Percentiles rank a stretch among this genome's conserved stretches.
These are phyloP conservation scores for Ophiostoma tasmaniense DNA, from an alignment of 2,329 filamentous ascomycete species.

Conservation along the genomic window DNA sequence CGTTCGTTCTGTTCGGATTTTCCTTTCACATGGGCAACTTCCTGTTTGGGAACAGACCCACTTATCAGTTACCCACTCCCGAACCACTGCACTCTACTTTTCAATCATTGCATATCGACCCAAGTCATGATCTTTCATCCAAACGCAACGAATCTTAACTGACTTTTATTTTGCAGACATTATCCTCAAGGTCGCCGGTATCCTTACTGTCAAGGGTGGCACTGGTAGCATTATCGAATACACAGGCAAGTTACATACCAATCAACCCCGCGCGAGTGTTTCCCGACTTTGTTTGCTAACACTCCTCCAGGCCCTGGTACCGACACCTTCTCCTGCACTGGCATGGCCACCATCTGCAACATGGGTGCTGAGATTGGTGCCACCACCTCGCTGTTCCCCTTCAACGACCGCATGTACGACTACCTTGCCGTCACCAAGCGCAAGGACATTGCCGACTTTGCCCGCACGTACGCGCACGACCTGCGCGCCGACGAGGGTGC, in stretches of 20 bases:
- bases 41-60: neutral
- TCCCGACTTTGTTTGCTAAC: neutral
- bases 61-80: neutral
- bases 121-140: neutral
- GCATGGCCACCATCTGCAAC: slow-evolving; percentile 74
- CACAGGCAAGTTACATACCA: slow-evolving; percentile 29
- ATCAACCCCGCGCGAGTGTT: neutral
- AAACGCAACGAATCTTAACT: neutral
- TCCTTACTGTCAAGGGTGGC: slow-evolving; percentile 94
- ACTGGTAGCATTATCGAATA: slow-evolving; percentile 87
- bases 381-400: slow-evolving; percentile 92
- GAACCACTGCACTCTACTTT: neutral
- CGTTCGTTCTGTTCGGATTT: neutral
- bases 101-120: neutral
- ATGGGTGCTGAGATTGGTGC: slow-evolving; percentile 69
- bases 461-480: slow-evolving; percentile 73
- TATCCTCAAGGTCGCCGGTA: slow-evolving; percentile 94
- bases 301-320: slow-evolving; percentile 48
- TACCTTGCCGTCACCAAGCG: slow-evolving; percentile 91
- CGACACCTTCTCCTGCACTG: slow-evolving; percentile 67
- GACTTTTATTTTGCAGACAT: slow-evolving; percentile 48
- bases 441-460: slow-evolving; percentile 80
- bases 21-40: neutral
- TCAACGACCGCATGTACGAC: slow-evolving; percentile 96
- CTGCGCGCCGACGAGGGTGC: slow-evolving; percentile 81